Evolutionary conservation across 1,284 basidiomycete genomes (phyloP), one percentile per base, ranked within the genome.

Genomic region (Pholiota adiposa): DNA sequence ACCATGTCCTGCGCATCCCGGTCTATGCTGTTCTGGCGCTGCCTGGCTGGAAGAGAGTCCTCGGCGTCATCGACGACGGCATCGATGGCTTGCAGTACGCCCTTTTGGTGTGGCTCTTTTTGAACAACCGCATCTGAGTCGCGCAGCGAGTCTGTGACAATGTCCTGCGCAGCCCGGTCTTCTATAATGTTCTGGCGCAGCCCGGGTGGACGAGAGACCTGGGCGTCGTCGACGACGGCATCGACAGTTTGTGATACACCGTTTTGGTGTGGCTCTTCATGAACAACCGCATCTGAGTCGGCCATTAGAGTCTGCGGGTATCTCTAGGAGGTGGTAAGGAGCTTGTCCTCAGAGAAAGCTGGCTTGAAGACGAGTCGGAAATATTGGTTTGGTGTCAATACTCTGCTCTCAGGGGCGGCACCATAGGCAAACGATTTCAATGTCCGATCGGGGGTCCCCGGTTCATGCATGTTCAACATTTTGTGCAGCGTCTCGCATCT

Each of bases 391-490:
- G n/a, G n/a, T n/a, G n/a, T n/a, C n/a, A n/a, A n/a, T n/a, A n/a
- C n/a, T n/a, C n/a, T 89, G 72, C 96, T 96, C 2, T 94, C 94
- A 73, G 95, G 69, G 96, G 96, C 18, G 96, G 75, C 57, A 82
- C 88, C n/a, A n/a, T 2, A 95, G 94, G 58, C 94, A 59, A 99
- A 38, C 8, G 14, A 31, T 31, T 5, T 31, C 29, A 31, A 11
- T 31, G 29, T 31, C 4, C 29, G 5, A 5, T 31, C 11, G 29
- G 11, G 29, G 11, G 4, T n/a, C n/a, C n/a, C n/a, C n/a, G n/a
- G n/a, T n/a, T n/a, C n/a, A n/a, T n/a, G n/a, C n/a, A n/a, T n/a
- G n/a, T n/a, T n/a, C n/a, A n/a, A n/a, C n/a, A n/a, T n/a, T n/a
- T n/a, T n/a, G n/a, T n/a, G n/a, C n/a, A n/a, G n/a, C n/a, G n/a